Percentiles rank a stretch among this genome's conserved stretches.
Conservation (phyloP, 2,329 filamentous ascomycete genomes). For the Byssothecium circinans region DNA sequence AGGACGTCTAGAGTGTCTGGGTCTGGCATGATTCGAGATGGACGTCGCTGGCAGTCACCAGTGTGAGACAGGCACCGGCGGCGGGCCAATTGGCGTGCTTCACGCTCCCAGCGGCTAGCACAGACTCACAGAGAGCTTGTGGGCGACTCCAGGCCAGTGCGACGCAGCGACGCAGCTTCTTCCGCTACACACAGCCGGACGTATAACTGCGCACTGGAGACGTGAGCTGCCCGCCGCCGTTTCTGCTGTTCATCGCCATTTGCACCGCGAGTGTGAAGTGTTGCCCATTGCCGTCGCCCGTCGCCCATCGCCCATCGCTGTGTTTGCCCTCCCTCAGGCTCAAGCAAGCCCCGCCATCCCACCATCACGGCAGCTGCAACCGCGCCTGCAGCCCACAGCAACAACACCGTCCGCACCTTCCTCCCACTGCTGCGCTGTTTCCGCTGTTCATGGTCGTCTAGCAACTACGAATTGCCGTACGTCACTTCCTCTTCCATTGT, state of each 20-base stretch:
- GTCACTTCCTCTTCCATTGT: neutral
- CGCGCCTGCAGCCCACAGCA: conserved; percentile 1
- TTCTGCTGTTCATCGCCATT: neutral
- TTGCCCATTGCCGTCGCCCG: too few species aligned
- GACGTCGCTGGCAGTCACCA: conserved; percentile 2
- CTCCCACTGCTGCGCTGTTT: conserved; percentile 5
- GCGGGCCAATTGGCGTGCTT: conserved; percentile 13
- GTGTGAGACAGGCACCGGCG: conserved; percentile 22
- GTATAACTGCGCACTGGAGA: conserved; percentile 8
- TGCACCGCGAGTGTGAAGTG: too few species aligned
- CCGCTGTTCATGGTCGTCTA: too few species aligned
- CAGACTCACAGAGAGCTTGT: neutral
- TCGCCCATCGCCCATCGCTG: neutral
- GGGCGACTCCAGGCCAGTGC: conserved; percentile 12
- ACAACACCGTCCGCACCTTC: conserved; percentile 10
- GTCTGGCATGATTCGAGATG: conserved; percentile 19
- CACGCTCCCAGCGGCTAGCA: conserved; percentile 26
- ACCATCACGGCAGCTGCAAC: conserved; percentile 6
- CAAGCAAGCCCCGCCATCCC: conserved; percentile 20
- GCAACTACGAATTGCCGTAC: neutral
- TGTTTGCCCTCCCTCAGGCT: neutral
- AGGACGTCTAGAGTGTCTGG: conserved; percentile 18
- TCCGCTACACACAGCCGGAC: conserved; percentile 7
- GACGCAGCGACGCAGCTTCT: too few species aligned
- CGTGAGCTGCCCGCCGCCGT: neutral